Base-by-base conservation (phyloP, 225 moss, liverwort and hornwort genomes). In the Lunularia cruciata region DNA sequence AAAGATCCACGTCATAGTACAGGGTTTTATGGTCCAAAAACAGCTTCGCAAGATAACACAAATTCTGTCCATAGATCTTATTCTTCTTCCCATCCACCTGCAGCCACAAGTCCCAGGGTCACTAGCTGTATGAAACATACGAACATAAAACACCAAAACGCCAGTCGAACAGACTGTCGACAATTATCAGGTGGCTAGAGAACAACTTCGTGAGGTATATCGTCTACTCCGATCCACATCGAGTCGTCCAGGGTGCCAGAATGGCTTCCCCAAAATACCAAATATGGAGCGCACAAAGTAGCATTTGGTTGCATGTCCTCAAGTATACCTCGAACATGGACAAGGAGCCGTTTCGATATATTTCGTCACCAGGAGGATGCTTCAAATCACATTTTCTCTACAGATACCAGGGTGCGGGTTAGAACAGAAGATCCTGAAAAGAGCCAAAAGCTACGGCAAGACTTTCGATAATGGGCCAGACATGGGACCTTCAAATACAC, bases 241-340 rank as follows among this genome's bases (percentile, higher is more conserved):
- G n/a, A n/a, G n/a, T n/a, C n/a, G n/a, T n/a, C n/a, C n/a, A n/a
- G n/a, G n/a, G n/a, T n/a, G n/a, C n/a, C n/a, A n/a, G n/a, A n/a
- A n/a, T n/a, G n/a, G n/a, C n/a, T n/a, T n/a, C n/a, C n/a, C n/a
- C n/a, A n/a, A n/a, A n/a, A n/a, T n/a, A n/a, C n/a, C n/a, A n/a
- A n/a, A n/a, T n/a, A n/a, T n/a, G n/a, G n/a, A n/a, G n/a, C n/a
- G n/a, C n/a, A n/a, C n/a, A n/a, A n/a, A n/a, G n/a, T n/a, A n/a
- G n/a, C n/a, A n/a, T n/a, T n/a, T n/a, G n/a, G n/a, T n/a, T n/a
- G n/a, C n/a, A n/a, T n/a, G n/a, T n/a, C n/a, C n/a, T n/a, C n/a
- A n/a, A n/a, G n/a, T n/a, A n/a, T 77, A 83, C 83, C 81, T 95
- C 95, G 60, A 95, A 95, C 95, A 95, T 95, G 16, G 95, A 95